Conservation (phyloP, 2,329 filamentous ascomycete genomes). For the Bipolaris zeicola region DNA sequence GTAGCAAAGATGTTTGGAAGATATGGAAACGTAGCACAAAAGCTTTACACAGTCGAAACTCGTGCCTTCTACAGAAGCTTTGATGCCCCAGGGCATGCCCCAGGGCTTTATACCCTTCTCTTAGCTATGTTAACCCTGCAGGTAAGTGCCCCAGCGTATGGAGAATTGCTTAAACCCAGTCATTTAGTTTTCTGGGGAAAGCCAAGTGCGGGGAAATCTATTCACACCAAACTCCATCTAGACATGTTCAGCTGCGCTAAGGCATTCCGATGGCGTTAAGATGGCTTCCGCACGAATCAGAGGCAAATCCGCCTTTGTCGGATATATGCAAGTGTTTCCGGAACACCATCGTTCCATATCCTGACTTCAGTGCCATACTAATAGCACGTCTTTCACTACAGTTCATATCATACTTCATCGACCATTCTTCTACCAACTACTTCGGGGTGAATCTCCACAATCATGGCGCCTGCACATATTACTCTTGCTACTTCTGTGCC, state of each 20-base stretch:
- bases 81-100: neutral
- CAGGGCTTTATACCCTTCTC: conserved; percentile 6
- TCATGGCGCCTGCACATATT: conserved; percentile 30
- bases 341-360: neutral
- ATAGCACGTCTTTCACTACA: neutral
- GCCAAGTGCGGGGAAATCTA: conserved; percentile 5
- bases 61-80: neutral
- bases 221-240: neutral
- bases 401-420: neutral
- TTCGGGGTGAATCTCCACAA: neutral
- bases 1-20: neutral
- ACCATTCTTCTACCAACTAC: neutral
- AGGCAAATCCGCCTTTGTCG: neutral
- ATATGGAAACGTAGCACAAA: neutral
- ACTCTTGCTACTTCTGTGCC: conserved; percentile 16
- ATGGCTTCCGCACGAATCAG: conserved; percentile 1
- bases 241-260: neutral
- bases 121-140: neutral
- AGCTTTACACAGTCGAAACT: neutral
- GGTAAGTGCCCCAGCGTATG: neutral
- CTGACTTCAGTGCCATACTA: neutral
- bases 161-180: conserved; percentile 4
- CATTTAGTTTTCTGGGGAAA: conserved; percentile 10
- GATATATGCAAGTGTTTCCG: neutral
- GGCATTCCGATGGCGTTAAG: neutral